phyloP scores from a whole-genome alignment of 768 basidiomycete species.

The Suillus subalutaceus region DNA sequence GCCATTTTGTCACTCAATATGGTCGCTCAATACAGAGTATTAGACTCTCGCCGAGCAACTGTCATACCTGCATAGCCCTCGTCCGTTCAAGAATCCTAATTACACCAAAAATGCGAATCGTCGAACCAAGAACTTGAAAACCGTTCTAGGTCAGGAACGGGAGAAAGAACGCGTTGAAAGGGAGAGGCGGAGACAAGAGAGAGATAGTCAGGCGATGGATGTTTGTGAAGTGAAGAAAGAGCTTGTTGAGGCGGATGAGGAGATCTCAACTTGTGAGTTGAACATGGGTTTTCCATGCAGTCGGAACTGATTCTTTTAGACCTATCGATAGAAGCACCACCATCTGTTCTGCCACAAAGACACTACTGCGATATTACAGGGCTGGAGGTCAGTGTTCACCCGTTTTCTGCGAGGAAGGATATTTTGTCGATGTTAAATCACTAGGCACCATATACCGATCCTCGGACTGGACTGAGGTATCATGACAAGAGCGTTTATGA shows the following conservation, averaged over 20 bases:
- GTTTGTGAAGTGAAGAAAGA: conserved; percentile 43
- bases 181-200: conserved; percentile 56
- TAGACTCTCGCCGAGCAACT: conserved; percentile 76
- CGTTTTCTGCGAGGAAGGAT: background rate
- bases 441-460: conserved; percentile 84
- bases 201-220: conserved; percentile 51
- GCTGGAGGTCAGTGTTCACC: conserved; percentile 55
- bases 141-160: conserved; percentile 75
- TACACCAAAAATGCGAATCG: conserved; percentile 73
- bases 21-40: background rate
- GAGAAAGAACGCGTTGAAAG: conserved; percentile 74
- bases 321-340: conserved; percentile 82
- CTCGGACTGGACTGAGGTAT: conserved; percentile 76
- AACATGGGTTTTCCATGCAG: background rate
- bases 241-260: conserved; percentile 46
- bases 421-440: background rate
- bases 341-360: conserved; percentile 73
- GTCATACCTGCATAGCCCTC: conserved; percentile 68
- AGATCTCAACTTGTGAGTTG: conserved; percentile 69
- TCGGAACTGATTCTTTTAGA: conserved; percentile 43
- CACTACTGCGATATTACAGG: conserved; percentile 89
- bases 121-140: conserved; percentile 79
- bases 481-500: conserved; percentile 90
- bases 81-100: conserved; percentile 77
- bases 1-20: background rate